Percentiles rank a stretch among this genome's conserved stretches.
These are phyloP conservation scores for Antitrichia curtipendula DNA, from an alignment of 225 moss, liverwort and hornwort genomes.

Conservation along the genomic window DNA sequence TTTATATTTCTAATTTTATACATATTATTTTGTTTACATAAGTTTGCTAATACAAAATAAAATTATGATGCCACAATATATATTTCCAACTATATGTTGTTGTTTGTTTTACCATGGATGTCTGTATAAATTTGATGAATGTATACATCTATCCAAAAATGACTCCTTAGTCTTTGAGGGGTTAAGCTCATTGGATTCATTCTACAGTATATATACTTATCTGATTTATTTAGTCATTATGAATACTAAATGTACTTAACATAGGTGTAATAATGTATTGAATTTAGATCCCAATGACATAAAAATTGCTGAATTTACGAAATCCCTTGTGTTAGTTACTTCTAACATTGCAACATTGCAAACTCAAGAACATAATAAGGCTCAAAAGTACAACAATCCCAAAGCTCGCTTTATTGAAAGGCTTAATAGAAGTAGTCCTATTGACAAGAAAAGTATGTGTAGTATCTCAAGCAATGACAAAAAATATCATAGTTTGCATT, in stretches of 20 bases:
- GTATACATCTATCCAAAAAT: not conserved
- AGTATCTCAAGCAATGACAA: not conserved
- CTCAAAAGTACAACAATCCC: not conserved
- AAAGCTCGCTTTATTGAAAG: not conserved
- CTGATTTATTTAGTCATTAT: not conserved
- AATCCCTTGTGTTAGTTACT: not conserved
- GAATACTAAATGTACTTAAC: not conserved
- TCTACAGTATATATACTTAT: no score
- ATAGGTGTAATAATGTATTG: not conserved
- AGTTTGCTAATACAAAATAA: not conserved
- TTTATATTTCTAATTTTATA: not conserved
- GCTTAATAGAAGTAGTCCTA: not conserved
- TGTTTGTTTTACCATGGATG: not conserved
- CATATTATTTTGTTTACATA: no score
- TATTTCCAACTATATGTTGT: not conserved
- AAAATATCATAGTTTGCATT: not conserved
- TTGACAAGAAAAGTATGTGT: not conserved
- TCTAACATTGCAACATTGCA: not conserved
- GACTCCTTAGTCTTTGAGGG: not conserved
- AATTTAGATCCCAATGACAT: not conserved
- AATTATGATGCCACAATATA: not conserved
- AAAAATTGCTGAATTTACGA: not conserved
- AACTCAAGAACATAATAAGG: not conserved
- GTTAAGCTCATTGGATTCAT: not conserved
- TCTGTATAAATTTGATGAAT: not conserved